These are phyloP conservation scores for Talaromyces sp. DNA, from an alignment of 2,329 filamentous ascomycete genomes.

Conservation along the genomic window DNA sequence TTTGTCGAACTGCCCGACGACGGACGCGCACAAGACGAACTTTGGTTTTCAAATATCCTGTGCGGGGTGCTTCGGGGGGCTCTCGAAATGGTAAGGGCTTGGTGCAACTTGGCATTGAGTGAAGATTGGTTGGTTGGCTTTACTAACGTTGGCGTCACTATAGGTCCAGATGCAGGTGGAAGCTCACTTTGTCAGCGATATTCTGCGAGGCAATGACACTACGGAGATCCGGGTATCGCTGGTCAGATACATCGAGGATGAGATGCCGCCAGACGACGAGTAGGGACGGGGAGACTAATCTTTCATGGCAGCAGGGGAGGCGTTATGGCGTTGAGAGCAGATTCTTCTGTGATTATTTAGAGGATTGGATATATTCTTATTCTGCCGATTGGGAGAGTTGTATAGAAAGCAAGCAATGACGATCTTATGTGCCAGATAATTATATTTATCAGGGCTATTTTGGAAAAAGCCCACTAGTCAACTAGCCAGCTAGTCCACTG, in stretches of 20 bases:
- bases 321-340: neutral
- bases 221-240: slow-evolving; percentile 95
- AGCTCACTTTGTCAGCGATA: slow-evolving; percentile 90
- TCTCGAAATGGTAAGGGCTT: slow-evolving; percentile 75
- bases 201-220: slow-evolving; percentile 86
- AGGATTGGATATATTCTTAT: neutral
- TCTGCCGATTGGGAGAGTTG: neutral
- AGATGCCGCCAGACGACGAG: slow-evolving; percentile 94
- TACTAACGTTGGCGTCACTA: neutral
- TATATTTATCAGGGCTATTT: no score
- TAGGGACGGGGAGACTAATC: slow-evolving; percentile 39
- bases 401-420: neutral
- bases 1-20: slow-evolving; percentile 98
- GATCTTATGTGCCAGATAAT: no score
- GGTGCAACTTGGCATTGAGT: neutral
- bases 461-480: no score
- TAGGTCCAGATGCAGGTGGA: slow-evolving; percentile 95
- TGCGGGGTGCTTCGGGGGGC: slow-evolving; percentile 88
- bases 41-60: slow-evolving; percentile 98
- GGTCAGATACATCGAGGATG: slow-evolving; percentile 92
- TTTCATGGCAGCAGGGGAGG: neutral
- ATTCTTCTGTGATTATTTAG: slow-evolving; percentile 3
- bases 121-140: neutral
- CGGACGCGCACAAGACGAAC: slow-evolving; percentile 86
- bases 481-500: no score